Conservation (phyloP, 2,329 filamentous ascomycete genomes). For the Hortaea werneckii region DNA sequence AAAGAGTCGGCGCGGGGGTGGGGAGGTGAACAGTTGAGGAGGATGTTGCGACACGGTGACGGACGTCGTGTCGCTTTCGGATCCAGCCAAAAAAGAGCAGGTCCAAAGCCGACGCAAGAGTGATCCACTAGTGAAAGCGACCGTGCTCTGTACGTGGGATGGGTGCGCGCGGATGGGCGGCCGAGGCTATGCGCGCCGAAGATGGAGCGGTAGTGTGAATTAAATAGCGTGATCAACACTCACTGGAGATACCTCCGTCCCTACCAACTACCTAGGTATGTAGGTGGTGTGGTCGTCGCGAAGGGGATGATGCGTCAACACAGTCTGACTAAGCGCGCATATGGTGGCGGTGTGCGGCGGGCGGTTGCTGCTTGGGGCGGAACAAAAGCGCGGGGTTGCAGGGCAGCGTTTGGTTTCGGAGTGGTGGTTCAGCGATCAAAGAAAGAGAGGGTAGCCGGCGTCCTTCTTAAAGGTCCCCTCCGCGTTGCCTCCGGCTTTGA, state of each 20-base stretch:
- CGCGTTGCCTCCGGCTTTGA: background rate
- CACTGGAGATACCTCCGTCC: background rate
- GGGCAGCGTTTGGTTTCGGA: background rate
- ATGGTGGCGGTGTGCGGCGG: constrained; percentile 1
- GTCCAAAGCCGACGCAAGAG: background rate
- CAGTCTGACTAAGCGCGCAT: background rate
- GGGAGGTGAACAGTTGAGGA: background rate
- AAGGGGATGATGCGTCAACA: background rate
- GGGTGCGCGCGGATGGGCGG: background rate
- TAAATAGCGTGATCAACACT: background rate
- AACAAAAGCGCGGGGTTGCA: background rate
- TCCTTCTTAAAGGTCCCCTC: background rate
- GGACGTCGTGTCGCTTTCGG: constrained; percentile 1
- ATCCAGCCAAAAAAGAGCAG: background rate
- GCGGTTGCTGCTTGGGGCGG: background rate
- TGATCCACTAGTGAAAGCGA: constrained; percentile 9
- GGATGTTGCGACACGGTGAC: background rate
- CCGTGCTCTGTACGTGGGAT: constrained; percentile 3
- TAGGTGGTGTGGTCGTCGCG: background rate
- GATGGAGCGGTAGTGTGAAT: background rate
- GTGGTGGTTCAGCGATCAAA: background rate
- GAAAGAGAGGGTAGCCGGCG: background rate
- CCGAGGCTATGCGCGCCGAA: background rate
- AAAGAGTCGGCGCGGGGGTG: background rate
- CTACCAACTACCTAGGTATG: background rate